Evolutionary conservation across 495 filamentous ascomycete genomes (phyloP), one percentile per base, ranked within the genome.

Genomic region (Bacidia gigantensis): DNA sequence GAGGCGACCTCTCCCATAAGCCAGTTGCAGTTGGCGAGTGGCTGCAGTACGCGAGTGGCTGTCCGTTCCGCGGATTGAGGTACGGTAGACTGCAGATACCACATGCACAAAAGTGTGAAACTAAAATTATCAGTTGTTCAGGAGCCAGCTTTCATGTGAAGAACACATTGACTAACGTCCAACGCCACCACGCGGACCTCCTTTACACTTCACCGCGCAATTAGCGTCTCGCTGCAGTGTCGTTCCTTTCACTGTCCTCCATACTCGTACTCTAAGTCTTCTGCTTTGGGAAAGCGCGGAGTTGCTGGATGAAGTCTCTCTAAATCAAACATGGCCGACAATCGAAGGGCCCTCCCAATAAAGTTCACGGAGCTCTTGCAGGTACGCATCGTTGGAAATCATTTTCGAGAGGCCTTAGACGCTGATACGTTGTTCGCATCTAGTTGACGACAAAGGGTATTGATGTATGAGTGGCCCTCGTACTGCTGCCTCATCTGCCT

Each of bases 281-380:
- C 29, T 35, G 7, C 5, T 35, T 35, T 35, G 5, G 29, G 14
- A 18, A 5, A 54, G 57, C 51, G 53, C 35, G 35, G 51, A 57
- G 44, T 51, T 55, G 25, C 68, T 38, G 72, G 64, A 72, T 73
- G 62, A 54, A 21, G 38, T 26, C 42, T 25, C 26, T 41, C 18
- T 25, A 23, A 9, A 26, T 35, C 39, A 51, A 84, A 77, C 80
- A 82, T 81, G 76, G 77, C 79, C 62, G 54, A n/a, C n/a, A n/a
- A n/a, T n/a, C n/a, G 52, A 48, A 54, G 48, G 39, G 61, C 65
- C 40, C 69, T 95, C 60, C 89, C 89, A 59, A 96, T 96, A 74
- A 87, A 87, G 71, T 96, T 96, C 68, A 86, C 83, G 66, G 89
- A 96, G 79, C 77, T 94, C 63, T 73, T 93, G 63, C 85, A 86